Evolutionary conservation across 1,139 yeast species (phyloP).

Genomic region (Protomyces pachydermus): DNA sequence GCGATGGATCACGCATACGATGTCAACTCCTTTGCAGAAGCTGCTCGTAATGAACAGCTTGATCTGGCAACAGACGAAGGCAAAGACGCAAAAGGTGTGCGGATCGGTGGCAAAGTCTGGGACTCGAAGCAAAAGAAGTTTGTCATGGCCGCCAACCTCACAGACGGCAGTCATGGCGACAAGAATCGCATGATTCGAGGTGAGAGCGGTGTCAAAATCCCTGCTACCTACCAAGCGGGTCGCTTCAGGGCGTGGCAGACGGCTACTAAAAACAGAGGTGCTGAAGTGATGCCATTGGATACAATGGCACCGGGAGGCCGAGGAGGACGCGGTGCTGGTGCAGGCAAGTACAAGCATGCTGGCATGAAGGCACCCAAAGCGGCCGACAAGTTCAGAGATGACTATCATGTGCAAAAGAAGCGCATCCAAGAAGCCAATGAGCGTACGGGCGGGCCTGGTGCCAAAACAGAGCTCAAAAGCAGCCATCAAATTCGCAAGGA

Average conservation of each 20-base stretch:
- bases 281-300: constrained; percentile 34
- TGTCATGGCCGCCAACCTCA: constrained; percentile 31
- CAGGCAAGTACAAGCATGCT: constrained; percentile 48
- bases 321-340: constrained; percentile 41
- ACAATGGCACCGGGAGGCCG: constrained; percentile 37
- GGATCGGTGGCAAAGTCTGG: constrained; percentile 67
- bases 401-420: constrained; percentile 75
- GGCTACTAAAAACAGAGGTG: constrained; percentile 44
- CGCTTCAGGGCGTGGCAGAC: constrained; percentile 47
- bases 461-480: constrained; percentile 56
- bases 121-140: constrained; percentile 64
- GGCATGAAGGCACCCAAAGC: constrained; percentile 73
- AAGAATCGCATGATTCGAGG: constrained; percentile 72
- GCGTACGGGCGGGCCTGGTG: constrained; percentile 41
- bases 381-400: constrained; percentile 86
- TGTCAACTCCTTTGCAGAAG: constrained; percentile 56
- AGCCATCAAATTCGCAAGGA: constrained; percentile 75
- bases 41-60: constrained; percentile 77
- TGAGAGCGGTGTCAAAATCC: constrained; percentile 88
- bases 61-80: constrained; percentile 75
- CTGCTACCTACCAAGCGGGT: constrained; percentile 89
- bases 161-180: constrained; percentile 33
- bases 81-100: constrained; percentile 47
- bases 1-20: constrained; percentile 76
- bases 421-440: constrained; percentile 77